phyloP scores from a whole-genome alignment of 257 asterid genomes.

The Haberlea rhodopensis region DNA sequence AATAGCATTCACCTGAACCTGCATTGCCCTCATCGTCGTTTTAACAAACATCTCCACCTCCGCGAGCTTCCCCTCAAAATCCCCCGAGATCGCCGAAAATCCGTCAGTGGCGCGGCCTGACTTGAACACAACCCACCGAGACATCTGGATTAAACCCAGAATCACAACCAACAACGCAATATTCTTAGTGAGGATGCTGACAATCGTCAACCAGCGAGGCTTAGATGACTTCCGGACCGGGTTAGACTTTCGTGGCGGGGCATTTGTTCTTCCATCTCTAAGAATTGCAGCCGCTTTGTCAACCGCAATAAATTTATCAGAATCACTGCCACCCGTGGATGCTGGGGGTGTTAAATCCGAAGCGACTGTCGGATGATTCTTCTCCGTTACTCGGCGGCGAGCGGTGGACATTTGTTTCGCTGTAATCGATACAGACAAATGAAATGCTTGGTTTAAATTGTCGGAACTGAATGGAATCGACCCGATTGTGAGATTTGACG shows the following conservation, averaged over 20 bases:
- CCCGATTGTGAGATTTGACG: no score
- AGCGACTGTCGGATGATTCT: no score
- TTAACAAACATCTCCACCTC: conserved; percentile 58
- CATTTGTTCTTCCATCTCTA: no score
- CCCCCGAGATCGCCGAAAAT: conserved; percentile 44
- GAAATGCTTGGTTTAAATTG: no score
- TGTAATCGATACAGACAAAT: no score
- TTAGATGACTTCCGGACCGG: conserved; percentile 42
- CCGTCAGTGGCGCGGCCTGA: conserved; percentile 32
- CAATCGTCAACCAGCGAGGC: conserved; percentile 67
- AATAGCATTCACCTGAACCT: conserved; percentile 71
- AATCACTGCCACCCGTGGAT: no score
- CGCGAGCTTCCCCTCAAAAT: conserved; percentile 53
- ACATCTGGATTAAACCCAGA: conserved; percentile 51
- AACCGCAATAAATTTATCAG: no score
- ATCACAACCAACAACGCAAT: conserved; percentile 46
- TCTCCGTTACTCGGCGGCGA: no score
- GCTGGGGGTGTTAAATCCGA: no score
- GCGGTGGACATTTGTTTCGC: no score
- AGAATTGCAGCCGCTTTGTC: no score
- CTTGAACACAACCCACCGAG: conserved; percentile 42
- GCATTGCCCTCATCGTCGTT: conserved; percentile 62
- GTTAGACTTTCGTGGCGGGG: conserved; percentile 38
- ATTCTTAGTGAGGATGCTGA: conserved; percentile 60
- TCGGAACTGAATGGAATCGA: no score